phyloP scores from a whole-genome alignment of 371 early-diverging fungal genomes.

The Gilbertella persicaria region DNA sequence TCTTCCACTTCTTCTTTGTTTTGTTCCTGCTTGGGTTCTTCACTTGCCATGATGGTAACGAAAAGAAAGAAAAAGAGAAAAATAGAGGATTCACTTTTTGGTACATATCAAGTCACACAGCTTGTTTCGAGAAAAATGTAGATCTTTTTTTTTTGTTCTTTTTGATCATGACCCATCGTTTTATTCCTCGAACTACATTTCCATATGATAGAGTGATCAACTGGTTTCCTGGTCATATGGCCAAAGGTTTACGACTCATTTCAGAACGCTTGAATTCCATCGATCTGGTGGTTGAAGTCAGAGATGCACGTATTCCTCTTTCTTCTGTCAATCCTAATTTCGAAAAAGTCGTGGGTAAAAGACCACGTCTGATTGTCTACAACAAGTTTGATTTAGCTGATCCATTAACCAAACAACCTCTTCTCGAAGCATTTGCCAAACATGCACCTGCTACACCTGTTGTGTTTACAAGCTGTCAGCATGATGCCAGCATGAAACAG shows the following conservation, averaged over 20 bases:
- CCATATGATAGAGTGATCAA: slow-evolving; percentile 75
- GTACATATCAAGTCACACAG: not conserved
- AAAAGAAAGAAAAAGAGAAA: not conserved
- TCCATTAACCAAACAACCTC: slow-evolving; percentile 38
- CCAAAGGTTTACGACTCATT: slow-evolving; percentile 80
- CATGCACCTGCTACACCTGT: slow-evolving; percentile 57
- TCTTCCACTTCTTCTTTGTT: not conserved
- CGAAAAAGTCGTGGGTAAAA: slow-evolving; percentile 65
- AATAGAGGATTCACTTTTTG: too few species aligned
- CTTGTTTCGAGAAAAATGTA: not conserved
- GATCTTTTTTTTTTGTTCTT: not conserved
- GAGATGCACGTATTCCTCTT: slow-evolving; percentile 93
- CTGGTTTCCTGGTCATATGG: slow-evolving; percentile 97
- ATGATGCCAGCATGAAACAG: slow-evolving; percentile 60
- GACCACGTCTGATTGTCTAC: slow-evolving; percentile 83
- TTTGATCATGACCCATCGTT: slow-evolving; percentile 9
- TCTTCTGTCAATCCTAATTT: slow-evolving; percentile 87
- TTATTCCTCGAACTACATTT: slow-evolving; percentile 49
- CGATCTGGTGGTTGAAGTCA: slow-evolving; percentile 89
- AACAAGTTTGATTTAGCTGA: slow-evolving; percentile 93
- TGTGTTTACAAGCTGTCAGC: slow-evolving; percentile 74
- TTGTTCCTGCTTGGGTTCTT: slow-evolving; percentile 8
- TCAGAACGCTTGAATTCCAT: slow-evolving; percentile 71
- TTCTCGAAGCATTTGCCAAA: slow-evolving; percentile 53
- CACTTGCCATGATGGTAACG: not conserved